Base-by-base conservation (phyloP, 108 stramenopile species). In the Asterionellopsis glacialis region DNA sequence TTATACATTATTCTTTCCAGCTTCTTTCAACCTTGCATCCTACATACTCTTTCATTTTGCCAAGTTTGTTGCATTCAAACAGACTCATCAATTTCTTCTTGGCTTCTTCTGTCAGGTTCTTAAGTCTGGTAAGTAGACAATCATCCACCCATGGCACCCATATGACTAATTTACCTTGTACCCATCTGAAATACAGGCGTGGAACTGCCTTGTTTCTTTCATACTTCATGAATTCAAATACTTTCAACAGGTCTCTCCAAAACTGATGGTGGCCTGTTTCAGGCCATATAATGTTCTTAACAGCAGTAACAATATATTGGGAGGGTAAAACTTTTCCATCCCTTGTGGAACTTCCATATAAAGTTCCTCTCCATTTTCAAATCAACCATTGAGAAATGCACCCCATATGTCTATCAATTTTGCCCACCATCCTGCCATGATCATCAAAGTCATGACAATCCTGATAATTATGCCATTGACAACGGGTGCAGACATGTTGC, bases 121-220 rank as follows among this genome's bases (percentile, higher is more conserved):
- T 26, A 3, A 16, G 41, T 27, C 68, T 74, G 5, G 58, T 4
- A 11, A 41, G n/a, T 0, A 68, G 11, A 18, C 59, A 70, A 44
- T 76, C 80, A 64, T 81, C 80, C 1, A 81, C 61, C 65, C 69
- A 81, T 1, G 61, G 49, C 1, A 67, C 1, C 51, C 51, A 51
- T 9, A 75, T 59, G 6, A 49, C 60, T 14, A 75, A 18, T 67
- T 62, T 39, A 13, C 24, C 15, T 0, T 50, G 22, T 19, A 2
- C 49, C 72, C 73, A 77, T 51, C 58, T 65, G 33, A 23, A 70
- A 41, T 55, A 63, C 26, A 63, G 11, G 41, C 72, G 67, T n/a
- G 72, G 54, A 21, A 67, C 65, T 3, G 66, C 27, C 33, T 55
- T 61, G 60, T 41, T 62, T 9, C 66, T 23, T 12, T 55, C 44